Evolutionary conservation across 345 rosid genomes (phyloP).

Genomic region (Boechera divaricarpa): DNA sequence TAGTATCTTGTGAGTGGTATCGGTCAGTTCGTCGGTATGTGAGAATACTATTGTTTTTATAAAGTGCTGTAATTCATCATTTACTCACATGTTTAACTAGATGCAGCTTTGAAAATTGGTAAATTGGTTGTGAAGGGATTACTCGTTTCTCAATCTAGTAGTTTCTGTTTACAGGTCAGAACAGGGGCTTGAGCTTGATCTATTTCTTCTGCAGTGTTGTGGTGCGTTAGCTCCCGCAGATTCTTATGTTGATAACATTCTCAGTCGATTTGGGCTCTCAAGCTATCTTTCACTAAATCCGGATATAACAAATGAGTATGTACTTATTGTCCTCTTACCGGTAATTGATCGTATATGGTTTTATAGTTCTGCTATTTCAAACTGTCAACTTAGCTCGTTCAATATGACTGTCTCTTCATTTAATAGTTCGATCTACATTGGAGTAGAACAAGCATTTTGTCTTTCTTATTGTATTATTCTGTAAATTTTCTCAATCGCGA

Average conservation of each 20-base stretch:
- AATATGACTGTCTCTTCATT: slow-evolving; percentile 17
- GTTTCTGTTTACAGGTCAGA: slow-evolving; percentile 74
- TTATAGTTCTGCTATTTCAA: slow-evolving; percentile 25
- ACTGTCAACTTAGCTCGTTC: slow-evolving; percentile 29
- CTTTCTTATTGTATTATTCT: background rate
- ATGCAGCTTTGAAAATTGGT: slow-evolving; percentile 14
- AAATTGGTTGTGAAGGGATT: slow-evolving; percentile 16
- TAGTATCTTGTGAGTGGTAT: slow-evolving; percentile 74
- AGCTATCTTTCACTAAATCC: slow-evolving; percentile 65
- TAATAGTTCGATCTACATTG: background rate
- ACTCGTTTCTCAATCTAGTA: slow-evolving; percentile 32
- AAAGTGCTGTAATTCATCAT: slow-evolving; percentile 29
- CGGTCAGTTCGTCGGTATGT: slow-evolving; percentile 84
- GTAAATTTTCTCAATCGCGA: background rate
- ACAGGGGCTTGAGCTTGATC: slow-evolving; percentile 91
- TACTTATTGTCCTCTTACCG: slow-evolving; percentile 26
- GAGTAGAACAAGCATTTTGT: slow-evolving; percentile 19
- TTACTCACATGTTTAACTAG: slow-evolving; percentile 17
- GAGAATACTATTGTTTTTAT: slow-evolving; percentile 19
- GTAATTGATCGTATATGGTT: slow-evolving; percentile 14
- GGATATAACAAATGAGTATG: slow-evolving; percentile 69
- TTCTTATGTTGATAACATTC: slow-evolving; percentile 69
- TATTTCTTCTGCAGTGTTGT: slow-evolving; percentile 95
- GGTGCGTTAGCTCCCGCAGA: slow-evolving; percentile 95
- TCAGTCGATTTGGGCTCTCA: slow-evolving; percentile 80